Evolutionary conservation across 148 eudicot species (phyloP), one percentile per base, ranked within the genome.

Genomic region (Fallopia convolvulus): DNA sequence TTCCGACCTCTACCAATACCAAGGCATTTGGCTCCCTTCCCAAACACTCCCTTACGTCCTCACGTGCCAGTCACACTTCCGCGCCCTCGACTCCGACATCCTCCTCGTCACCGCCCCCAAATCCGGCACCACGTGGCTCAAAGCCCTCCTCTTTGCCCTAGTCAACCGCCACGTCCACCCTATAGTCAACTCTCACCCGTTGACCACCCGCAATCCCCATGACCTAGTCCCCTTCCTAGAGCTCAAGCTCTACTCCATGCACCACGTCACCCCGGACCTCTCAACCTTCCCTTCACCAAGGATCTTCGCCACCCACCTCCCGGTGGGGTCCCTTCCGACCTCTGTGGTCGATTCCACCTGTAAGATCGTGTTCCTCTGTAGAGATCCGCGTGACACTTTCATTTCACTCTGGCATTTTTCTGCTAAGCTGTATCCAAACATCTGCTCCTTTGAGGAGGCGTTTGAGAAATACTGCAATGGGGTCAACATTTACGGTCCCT

Each of bases 41-140:
- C 2, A 23, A 0, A 1, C 21, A 15, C 23, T 52, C 71, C 39
- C 6, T 6, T 33, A 47, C 17, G 20, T 77, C 12, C 32, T 80
- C 21, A 20, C 36, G 36, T 66, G 53, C 8, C 82, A 80, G 46
- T 4, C 41, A 10, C 78, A 80, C 49, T 80, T 76, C 63, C 71
- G 36, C 26, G 60, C 82, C 77, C 72, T 40, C 5, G 32, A 80
- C 15, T 26, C 71, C 0, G 79, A 80, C 48, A 32, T 80, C 39
- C 44, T 76, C 15, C 50, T 80, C 2, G 49, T 49, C 48, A 58
- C 65, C 48, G 2, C 5, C 4, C 83, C 77, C 0, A 81, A 81
- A 77, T 77, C 77, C 0, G 80, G 83, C 63, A 77, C 83, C 20
- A 81, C 79, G 23, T 77, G 83, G 83, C 32, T 81, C 44, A 81